phyloP scores from a whole-genome alignment of 768 basidiomycete genomes.

The Collybiopsis confluens region DNA sequence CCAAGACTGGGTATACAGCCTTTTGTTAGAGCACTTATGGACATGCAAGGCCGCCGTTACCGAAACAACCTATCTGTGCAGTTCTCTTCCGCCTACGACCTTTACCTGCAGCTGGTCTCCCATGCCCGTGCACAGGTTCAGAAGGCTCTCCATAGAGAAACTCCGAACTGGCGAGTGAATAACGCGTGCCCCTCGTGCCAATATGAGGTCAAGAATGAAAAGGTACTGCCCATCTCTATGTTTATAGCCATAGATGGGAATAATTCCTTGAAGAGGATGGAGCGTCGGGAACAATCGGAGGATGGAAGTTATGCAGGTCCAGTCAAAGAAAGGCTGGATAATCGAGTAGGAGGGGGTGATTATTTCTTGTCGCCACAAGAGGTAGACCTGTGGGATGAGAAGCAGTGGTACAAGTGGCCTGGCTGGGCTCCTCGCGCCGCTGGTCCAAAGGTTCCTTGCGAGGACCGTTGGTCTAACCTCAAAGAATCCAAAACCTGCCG shows the following conservation, averaged over 20 bases:
- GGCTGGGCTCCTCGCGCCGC: background rate
- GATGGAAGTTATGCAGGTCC: no score
- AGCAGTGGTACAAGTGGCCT: background rate
- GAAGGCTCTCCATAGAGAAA: slow-evolving; percentile 18
- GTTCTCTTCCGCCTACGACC: slow-evolving; percentile 21
- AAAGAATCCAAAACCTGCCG: no score
- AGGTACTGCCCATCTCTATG: no score
- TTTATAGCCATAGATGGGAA: no score
- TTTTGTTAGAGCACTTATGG: slow-evolving; percentile 23
- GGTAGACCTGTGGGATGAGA: slow-evolving; percentile 19
- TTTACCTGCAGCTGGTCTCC: slow-evolving; percentile 17
- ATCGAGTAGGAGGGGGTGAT: no score
- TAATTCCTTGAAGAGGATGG: no score
- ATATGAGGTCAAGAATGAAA: no score
- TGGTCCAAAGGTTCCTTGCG: slow-evolving; percentile 12
- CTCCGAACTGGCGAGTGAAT: slow-evolving; percentile 19
- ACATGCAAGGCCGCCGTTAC: slow-evolving; percentile 21
- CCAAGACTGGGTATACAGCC: slow-evolving; percentile 23
- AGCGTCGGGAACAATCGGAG: no score
- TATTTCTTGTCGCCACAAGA: no score
- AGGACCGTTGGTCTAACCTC: no score
- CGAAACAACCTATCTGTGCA: slow-evolving; percentile 13
- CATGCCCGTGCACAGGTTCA: slow-evolving; percentile 13
- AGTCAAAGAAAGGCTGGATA: no score
- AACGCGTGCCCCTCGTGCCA: no score